Evolutionary conservation across 1,284 basidiomycete genomes (phyloP).

Genomic region (Ceratorhiza oryzae-sativae): DNA sequence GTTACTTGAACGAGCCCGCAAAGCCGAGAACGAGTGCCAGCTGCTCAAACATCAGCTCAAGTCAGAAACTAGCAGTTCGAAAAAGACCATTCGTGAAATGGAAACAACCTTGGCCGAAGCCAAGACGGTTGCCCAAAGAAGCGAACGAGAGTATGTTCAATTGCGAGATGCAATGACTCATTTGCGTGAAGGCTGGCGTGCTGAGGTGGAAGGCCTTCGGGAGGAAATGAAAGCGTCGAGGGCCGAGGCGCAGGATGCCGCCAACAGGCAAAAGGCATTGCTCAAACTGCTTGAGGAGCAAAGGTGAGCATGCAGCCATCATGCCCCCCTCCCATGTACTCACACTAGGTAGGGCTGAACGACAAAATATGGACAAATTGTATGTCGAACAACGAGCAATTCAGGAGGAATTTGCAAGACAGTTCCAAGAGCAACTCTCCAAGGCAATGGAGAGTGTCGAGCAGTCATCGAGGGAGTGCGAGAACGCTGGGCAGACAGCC

Average conservation of each 20-base stretch:
- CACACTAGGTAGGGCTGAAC: slow-evolving; percentile 46
- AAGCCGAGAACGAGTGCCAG: slow-evolving; percentile 76
- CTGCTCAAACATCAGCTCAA: slow-evolving; percentile 73
- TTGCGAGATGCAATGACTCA: slow-evolving; percentile 74
- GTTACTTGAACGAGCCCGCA: slow-evolving; percentile 81
- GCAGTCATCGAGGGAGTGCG: slow-evolving; percentile 61
- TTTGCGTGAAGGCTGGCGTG: slow-evolving; percentile 71
- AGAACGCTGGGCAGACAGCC: slow-evolving; percentile 65
- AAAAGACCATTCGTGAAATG: slow-evolving; percentile 79
- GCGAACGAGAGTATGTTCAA: slow-evolving; percentile 78
- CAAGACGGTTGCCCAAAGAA: slow-evolving; percentile 75
- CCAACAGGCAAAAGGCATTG: slow-evolving; percentile 46
- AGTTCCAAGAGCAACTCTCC: slow-evolving; percentile 52
- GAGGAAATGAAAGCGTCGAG: slow-evolving; percentile 72
- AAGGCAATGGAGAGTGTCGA: slow-evolving; percentile 59
- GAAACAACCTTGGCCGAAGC: slow-evolving; percentile 72
- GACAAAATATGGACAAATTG: slow-evolving; percentile 53
- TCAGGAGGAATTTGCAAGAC: slow-evolving; percentile 60
- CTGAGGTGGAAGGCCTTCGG: slow-evolving; percentile 67
- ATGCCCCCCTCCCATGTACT: not conserved
- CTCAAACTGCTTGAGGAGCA: slow-evolving; percentile 66
- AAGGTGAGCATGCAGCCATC: slow-evolving; percentile 50
- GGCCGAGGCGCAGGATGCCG: slow-evolving; percentile 57
- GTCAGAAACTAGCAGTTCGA: slow-evolving; percentile 69
- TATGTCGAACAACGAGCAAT: slow-evolving; percentile 54